These are phyloP conservation scores for Colletotrichum zoysiae DNA, from an alignment of 2,329 filamentous ascomycete genomes.

Conservation along the genomic window DNA sequence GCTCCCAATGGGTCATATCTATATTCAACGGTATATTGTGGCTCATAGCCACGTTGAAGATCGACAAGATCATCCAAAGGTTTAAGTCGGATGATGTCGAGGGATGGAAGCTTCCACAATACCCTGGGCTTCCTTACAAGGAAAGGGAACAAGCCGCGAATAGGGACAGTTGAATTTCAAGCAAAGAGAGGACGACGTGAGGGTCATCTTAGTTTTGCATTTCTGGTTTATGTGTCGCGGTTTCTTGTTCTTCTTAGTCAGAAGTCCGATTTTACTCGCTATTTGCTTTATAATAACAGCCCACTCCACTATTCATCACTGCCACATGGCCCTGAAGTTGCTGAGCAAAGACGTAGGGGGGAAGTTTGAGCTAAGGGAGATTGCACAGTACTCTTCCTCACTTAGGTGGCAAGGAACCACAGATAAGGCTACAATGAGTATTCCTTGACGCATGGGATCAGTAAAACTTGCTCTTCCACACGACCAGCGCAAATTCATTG, in stretches of 20 bases:
- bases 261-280: too few species aligned
- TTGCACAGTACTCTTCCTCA: neutral
- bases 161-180: neutral
- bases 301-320: neutral
- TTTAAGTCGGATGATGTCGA: conserved; percentile 33
- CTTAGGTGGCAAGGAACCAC: neutral
- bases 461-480: too few species aligned
- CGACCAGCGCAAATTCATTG: too few species aligned
- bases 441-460: neutral
- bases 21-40: conserved; percentile 25
- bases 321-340: neutral
- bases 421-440: too few species aligned
- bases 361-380: too few species aligned
- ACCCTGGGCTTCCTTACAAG: conserved; percentile 1
- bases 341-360: neutral
- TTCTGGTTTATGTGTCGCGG: too few species aligned
- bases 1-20: conserved; percentile 23
- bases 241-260: neutral
- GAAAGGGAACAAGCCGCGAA: neutral
- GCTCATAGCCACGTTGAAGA: conserved; percentile 16
- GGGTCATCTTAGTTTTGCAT: too few species aligned
- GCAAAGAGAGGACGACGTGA: too few species aligned
- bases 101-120: conserved; percentile 34
- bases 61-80: conserved; percentile 33
- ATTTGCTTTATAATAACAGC: neutral